Evolutionary conservation across 805 yeast genomes (phyloP), one percentile per base, ranked within the genome.

Genomic region (Yamadazyma phyllophila): DNA sequence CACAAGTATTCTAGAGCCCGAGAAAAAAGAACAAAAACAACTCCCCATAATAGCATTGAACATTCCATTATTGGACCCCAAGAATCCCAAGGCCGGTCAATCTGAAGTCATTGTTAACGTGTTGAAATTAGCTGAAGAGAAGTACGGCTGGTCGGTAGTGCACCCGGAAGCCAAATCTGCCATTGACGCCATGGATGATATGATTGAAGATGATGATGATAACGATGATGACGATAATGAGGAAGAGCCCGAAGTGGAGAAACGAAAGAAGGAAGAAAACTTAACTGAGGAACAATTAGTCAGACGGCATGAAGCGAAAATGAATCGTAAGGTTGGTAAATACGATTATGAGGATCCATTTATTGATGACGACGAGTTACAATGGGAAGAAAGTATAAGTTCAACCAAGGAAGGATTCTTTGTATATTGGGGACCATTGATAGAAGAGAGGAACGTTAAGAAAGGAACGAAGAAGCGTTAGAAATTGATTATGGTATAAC

Each of bases 341-440:
- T 94, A 94, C 65, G 99, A 94, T 61, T 73, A 80, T 40, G 83
- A 87, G 49, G 99, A 94, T 64, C 99, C 98, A 2, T 94, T 94
- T 59, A 94, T 94, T 47, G 99, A 94, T 67, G 99, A 94, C 65
- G 79, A 88, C 12, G 99, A 94, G 65, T 70, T 90, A 55, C 78
- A 81, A 46, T 86, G 94, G 86, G 99, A 94, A 65, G 97, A 91
- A 62, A 95, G 87, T 57, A 82, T 96, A 7, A 91, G 92, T 2
- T 82, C 92, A 1, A 90, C 97, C 0, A 86, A 86, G 53, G 98
- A 94, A 59, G 99, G 98, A 1, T 94, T 91, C 61, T 94, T 92
- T 55, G 97, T 94, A 0, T 94, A 83, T 64, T 88, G 90, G 71
- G 99, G 99, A 0, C 95, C 96, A 2, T 69, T 92, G 48, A 81